phyloP scores from a whole-genome alignment of 257 asterid genomes.

The Capsicum baccatum region DNA sequence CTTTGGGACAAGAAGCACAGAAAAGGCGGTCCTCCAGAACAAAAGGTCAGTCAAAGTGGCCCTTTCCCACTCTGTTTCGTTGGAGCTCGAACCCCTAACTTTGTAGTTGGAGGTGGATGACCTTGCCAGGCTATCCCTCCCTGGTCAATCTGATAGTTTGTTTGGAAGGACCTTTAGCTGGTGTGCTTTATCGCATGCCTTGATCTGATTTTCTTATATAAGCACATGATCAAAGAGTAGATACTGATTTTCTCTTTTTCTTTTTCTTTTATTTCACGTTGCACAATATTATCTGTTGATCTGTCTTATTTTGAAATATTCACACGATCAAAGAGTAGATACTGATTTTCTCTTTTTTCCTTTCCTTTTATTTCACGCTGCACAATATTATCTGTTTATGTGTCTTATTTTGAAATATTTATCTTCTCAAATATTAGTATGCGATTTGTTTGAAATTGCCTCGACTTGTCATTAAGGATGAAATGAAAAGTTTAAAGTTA shows the following conservation, averaged over 20 bases:
- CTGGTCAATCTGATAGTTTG: neutral
- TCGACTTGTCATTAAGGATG: too few relatives aligned
- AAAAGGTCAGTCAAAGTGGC: conserved; percentile 60
- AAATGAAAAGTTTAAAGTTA: too few relatives aligned
- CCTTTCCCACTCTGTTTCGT: conserved; percentile 6
- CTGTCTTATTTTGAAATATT: conserved; percentile 20
- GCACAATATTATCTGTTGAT: neutral
- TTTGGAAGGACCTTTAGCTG: neutral
- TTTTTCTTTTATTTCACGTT: neutral
- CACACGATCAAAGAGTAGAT: too few relatives aligned
- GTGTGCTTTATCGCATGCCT: neutral
- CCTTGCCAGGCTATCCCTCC: neutral
- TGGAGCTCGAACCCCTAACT: neutral
- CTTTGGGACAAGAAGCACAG: conserved; percentile 62
- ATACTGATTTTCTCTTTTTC: neutral
- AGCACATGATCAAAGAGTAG: neutral
- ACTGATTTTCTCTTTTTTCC: neutral
- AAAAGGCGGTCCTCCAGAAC: conserved; percentile 80
- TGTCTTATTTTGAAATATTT: conserved; percentile 20
- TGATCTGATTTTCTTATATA: neutral
- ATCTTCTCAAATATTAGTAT: neutral
- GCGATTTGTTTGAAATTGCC: too few relatives aligned
- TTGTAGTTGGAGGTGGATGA: conserved; percentile 21
- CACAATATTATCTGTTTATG: neutral
- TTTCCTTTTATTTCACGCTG: neutral